These are phyloP conservation scores for Aristolochia contorta DNA, from an alignment of 164 flowering plant species.

Conservation along the genomic window DNA sequence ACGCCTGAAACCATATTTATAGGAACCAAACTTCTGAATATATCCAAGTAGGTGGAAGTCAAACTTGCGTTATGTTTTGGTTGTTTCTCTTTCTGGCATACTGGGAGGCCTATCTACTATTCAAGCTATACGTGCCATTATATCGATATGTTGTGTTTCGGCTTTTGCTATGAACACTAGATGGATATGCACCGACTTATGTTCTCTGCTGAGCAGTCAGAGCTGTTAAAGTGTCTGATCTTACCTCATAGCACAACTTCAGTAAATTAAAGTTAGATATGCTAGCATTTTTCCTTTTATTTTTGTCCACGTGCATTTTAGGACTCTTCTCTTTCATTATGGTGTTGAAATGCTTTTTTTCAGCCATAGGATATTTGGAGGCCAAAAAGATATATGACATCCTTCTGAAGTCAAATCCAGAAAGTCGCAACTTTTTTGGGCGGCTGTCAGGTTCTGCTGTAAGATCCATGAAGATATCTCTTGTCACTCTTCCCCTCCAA, in stretches of 20 bases:
- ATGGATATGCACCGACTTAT: no score
- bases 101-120: no score
- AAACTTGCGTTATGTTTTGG: no score
- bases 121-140: no score
- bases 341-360: slow-evolving; percentile 4
- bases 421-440: slow-evolving; percentile 90
- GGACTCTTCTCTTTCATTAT: not conserved
- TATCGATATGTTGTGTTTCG: no score
- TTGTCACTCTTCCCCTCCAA: not conserved
- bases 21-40: no score
- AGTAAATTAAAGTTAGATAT: not conserved
- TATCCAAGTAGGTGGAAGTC: no score
- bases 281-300: no score
- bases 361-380: slow-evolving; percentile 83
- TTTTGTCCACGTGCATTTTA: not conserved
- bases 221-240: not conserved
- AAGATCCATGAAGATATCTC: slow-evolving; percentile 23
- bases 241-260: not conserved
- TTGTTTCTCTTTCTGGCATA: no score
- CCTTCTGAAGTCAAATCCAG: slow-evolving; percentile 61
- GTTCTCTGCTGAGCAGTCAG: no score
- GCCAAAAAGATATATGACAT: slow-evolving; percentile 78
- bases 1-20: no score
- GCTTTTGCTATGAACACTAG: no score
- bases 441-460: slow-evolving; percentile 93